Evolutionary conservation across 345 rosid species (phyloP).

Genomic region (Raphanus sativus): DNA sequence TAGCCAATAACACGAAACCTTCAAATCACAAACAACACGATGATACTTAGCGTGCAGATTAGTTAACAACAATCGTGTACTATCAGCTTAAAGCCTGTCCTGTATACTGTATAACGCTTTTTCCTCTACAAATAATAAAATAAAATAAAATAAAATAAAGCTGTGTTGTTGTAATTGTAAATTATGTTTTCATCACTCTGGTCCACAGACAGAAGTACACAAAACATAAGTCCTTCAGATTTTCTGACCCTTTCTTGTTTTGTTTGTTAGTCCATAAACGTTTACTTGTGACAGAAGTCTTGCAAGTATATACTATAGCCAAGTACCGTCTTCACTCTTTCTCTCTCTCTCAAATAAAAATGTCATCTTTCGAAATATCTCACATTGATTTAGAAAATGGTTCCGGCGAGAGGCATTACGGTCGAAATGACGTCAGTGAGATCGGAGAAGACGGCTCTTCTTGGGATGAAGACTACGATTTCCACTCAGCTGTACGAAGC

Average conservation of each 20-base stretch:
- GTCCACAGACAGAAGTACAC: constrained; percentile 37
- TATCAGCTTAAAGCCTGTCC: constrained; percentile 35
- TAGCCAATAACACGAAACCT: constrained; percentile 15
- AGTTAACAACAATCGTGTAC: constrained; percentile 32
- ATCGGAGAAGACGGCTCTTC: constrained; percentile 35
- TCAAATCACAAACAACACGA: constrained; percentile 29
- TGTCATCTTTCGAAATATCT: constrained; percentile 31
- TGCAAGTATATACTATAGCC: not conserved
- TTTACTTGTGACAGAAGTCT: constrained; percentile 41
- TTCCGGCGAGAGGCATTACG: constrained; percentile 18
- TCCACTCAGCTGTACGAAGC: constrained; percentile 42
- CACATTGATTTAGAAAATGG: constrained; percentile 30
- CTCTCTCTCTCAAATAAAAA: constrained; percentile 8
- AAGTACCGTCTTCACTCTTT: constrained; percentile 12
- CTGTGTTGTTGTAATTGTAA: not conserved
- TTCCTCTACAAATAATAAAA: not conserved
- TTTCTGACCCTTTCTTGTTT: constrained; percentile 18
- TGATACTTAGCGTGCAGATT: constrained; percentile 43
- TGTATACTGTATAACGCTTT: no score
- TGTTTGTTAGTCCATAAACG: constrained; percentile 15
- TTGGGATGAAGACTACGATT: constrained; percentile 36
- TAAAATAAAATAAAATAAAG: constrained; percentile 3
- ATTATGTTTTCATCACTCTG: constrained; percentile 29
- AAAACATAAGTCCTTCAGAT: constrained; percentile 27
- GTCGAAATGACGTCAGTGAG: constrained; percentile 29